phyloP scores from a whole-genome alignment of 345 rosid genomes.

The Sapria himalayana region DNA sequence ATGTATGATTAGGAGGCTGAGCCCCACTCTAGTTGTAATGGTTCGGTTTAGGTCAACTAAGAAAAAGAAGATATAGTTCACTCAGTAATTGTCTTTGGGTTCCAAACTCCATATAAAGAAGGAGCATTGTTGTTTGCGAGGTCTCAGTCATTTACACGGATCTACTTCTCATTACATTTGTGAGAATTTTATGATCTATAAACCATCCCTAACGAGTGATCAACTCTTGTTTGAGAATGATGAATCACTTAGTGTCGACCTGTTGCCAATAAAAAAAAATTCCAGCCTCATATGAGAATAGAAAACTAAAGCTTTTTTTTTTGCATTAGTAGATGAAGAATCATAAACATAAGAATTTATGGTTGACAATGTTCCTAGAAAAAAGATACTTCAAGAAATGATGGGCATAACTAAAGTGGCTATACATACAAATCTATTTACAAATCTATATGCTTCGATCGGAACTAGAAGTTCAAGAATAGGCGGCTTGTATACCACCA shows the following conservation, averaged over 20 bases:
- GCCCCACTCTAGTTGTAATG: constrained; percentile 1
- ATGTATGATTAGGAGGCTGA: neutral
- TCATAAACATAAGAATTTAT: neutral
- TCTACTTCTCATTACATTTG: constrained; percentile 1
- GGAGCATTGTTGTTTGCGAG: constrained; percentile 1
- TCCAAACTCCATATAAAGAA: constrained; percentile 1
- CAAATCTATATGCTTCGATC: constrained; percentile 7
- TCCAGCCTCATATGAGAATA: neutral
- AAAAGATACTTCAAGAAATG: constrained; percentile 4
- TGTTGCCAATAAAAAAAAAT: no score
- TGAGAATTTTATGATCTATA: neutral
- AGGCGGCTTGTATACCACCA: constrained; percentile 6
- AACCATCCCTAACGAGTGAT: no score
- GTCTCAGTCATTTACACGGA: constrained; percentile 1
- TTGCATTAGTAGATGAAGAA: no score
- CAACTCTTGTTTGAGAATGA: no score
- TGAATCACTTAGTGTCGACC: no score
- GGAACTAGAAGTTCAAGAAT: constrained; percentile 5
- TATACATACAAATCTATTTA: constrained; percentile 7
- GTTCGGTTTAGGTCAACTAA: constrained; percentile 3
- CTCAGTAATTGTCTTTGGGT: constrained; percentile 2
- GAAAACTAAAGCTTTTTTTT: neutral
- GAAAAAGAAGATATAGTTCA: constrained; percentile 1
- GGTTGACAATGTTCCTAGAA: constrained; percentile 3
- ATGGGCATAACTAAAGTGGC: neutral